A percentile compares a stretch with the other conserved stretches of the same genome.
These are phyloP conservation scores for Podaxis sp. DNA, from an alignment of 768 basidiomycete genomes.

Conservation along the genomic window DNA sequence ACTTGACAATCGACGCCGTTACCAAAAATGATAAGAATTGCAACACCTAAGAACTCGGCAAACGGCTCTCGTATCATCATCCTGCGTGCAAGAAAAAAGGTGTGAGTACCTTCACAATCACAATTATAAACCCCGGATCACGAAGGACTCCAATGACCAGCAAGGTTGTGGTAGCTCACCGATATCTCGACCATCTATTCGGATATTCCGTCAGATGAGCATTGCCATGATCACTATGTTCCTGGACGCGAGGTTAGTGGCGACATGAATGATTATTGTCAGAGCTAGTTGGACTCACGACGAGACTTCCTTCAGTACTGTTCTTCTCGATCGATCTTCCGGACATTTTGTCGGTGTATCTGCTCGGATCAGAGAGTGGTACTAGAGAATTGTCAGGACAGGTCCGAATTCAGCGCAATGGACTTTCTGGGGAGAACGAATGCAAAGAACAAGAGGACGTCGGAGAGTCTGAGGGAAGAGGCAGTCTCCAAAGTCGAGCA, in stretches of 20 bases:
- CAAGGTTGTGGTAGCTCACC: conserved; percentile 33
- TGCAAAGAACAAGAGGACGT: neutral
- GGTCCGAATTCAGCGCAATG: neutral
- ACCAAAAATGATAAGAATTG: conserved; percentile 59
- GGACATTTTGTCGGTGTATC: conserved; percentile 8
- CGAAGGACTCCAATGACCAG: neutral
- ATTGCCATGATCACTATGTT: conserved; percentile 18
- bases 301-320: neutral
- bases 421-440: neutral
- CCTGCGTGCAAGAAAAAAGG: neutral
- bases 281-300: neutral
- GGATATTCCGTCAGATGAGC: conserved; percentile 38
- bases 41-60: conserved; percentile 63
- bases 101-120: neutral
- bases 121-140: neutral
- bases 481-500: neutral
- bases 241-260: neutral
- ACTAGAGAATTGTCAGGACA: neutral
- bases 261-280: neutral
- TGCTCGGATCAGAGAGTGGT: neutral
- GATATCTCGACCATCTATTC: conserved; percentile 54
- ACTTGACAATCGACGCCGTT: conserved; percentile 57
- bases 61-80: conserved; percentile 49
- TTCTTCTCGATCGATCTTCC: conserved; percentile 5
- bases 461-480: neutral